phyloP scores from a whole-genome alignment of 2,329 filamentous ascomycete species.

The Aspergillus sp. region DNA sequence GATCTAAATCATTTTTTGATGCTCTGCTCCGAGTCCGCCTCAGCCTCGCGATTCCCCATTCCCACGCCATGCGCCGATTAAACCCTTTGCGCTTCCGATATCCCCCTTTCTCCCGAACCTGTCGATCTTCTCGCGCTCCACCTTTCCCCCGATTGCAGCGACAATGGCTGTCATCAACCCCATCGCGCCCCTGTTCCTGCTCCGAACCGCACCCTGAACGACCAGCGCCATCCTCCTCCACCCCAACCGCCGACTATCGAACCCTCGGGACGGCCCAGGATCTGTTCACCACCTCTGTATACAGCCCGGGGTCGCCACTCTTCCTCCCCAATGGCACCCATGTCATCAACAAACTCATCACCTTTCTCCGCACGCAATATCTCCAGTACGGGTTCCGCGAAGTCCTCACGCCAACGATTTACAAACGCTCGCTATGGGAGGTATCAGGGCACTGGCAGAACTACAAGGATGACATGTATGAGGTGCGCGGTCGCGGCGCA shows the following conservation, averaged over 20 bases:
- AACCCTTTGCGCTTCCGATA: slow-evolving; percentile 9
- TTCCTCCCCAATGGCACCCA: slow-evolving; percentile 78
- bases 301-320: slow-evolving; percentile 81
- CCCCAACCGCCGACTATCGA: slow-evolving; percentile 49
- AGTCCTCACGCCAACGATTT: slow-evolving; percentile 85
- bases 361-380: slow-evolving; percentile 81
- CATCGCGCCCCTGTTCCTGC: slow-evolving; percentile 27
- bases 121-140: background rate
- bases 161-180: slow-evolving; percentile 22
- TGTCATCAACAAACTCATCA: slow-evolving; percentile 78
- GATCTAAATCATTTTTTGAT: background rate
- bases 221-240: slow-evolving; percentile 25
- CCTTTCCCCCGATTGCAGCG: slow-evolving; percentile 2
- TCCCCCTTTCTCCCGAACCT: background rate
- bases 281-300: slow-evolving; percentile 74
- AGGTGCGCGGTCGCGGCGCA: slow-evolving; percentile 59
- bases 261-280: slow-evolving; percentile 57
- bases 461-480: slow-evolving; percentile 90
- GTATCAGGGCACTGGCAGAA: slow-evolving; percentile 85
- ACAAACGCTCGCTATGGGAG: slow-evolving; percentile 84
- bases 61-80: slow-evolving; percentile 18
- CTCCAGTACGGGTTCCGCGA: slow-evolving; percentile 81
- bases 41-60: background rate
- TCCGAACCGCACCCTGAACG: slow-evolving; percentile 19
- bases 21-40: background rate